A percentile compares a stretch with the other conserved stretches of the same genome.
These are phyloP conservation scores for Hypoxylon sp. DNA, from an alignment of 2,329 filamentous ascomycete genomes.

Conservation along the genomic window DNA sequence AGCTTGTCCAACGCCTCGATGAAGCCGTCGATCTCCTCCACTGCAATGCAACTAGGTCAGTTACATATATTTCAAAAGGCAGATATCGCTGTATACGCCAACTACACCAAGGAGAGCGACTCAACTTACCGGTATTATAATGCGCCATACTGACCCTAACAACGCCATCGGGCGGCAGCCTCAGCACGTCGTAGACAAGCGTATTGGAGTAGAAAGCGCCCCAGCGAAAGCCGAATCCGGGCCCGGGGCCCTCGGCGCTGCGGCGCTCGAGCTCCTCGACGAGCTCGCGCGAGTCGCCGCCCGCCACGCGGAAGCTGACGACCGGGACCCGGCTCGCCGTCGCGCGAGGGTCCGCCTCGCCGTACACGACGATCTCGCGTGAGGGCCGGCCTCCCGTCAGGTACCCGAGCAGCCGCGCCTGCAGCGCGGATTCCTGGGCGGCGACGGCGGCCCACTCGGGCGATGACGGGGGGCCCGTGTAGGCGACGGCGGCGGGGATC, in stretches of 20 bases:
- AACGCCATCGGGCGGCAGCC: slow-evolving; percentile 67
- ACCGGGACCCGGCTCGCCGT: slow-evolving; percentile 65
- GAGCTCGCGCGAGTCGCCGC: slow-evolving; percentile 62
- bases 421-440: slow-evolving; percentile 67
- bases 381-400: slow-evolving; percentile 57
- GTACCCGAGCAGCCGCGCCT: slow-evolving; percentile 66
- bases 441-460: slow-evolving; percentile 60
- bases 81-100: too few species aligned
- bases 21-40: slow-evolving; percentile 63
- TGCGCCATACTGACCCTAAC: slow-evolving; percentile 76
- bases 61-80: not conserved
- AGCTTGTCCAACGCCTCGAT: slow-evolving; percentile 61
- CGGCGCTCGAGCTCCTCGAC: slow-evolving; percentile 69
- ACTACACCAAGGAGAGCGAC: too few species aligned
- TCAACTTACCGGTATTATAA: slow-evolving; percentile 73
- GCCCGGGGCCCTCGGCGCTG: too few species aligned
- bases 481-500: slow-evolving; percentile 67
- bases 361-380: slow-evolving; percentile 67
- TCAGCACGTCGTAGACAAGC: slow-evolving; percentile 65
- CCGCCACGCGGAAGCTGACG: slow-evolving; percentile 71
- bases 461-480: slow-evolving; percentile 60
- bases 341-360: slow-evolving; percentile 60
- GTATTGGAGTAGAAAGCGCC: slow-evolving; percentile 75
- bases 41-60: slow-evolving; percentile 42
- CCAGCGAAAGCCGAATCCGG: slow-evolving; percentile 72